Conservation (phyloP, 768 basidiomycete genomes). For the Neoboletus magnificus region DNA sequence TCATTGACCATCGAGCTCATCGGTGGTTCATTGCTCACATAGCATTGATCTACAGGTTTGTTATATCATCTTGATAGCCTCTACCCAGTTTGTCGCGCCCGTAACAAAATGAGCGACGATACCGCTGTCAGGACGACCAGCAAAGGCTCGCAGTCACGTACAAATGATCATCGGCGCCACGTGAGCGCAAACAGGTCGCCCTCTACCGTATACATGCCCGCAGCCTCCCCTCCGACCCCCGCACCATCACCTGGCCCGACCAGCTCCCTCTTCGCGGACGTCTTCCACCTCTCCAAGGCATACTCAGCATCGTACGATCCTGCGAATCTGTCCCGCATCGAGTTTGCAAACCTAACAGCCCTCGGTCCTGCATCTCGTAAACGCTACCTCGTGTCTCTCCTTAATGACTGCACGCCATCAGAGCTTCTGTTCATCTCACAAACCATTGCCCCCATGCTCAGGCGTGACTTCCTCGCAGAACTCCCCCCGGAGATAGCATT, state of each 20-base stretch:
- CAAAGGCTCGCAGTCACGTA: constrained; percentile 12
- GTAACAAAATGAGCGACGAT: constrained; percentile 12
- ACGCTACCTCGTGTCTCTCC: constrained; percentile 48
- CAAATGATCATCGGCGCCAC: constrained; percentile 15
- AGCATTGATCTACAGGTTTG: background rate
- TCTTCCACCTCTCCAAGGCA: constrained; percentile 19
- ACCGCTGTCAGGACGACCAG: background rate
- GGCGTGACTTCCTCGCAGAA: constrained; percentile 55
- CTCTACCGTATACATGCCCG: constrained; percentile 48
- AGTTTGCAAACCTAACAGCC: constrained; percentile 32
- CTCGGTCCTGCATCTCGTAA: constrained; percentile 43
- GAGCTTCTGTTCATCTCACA: constrained; percentile 68
- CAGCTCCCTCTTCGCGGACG: constrained; percentile 43
- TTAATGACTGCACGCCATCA: constrained; percentile 51
- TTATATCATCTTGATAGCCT: constrained; percentile 7
- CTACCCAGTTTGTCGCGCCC: constrained; percentile 1
- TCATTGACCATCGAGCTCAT: background rate
- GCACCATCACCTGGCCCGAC: constrained; percentile 57
- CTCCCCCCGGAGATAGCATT: constrained; percentile 70
- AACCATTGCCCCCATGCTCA: constrained; percentile 60
- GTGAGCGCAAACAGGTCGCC: constrained; percentile 16
- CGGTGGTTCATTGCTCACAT: background rate
- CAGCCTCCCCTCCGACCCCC: constrained; percentile 58
- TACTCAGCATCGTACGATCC: constrained; percentile 18
- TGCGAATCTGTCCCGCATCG: constrained; percentile 27